Conservation (phyloP, 2,329 filamentous ascomycete species). For the Fusarium nygamai region DNA sequence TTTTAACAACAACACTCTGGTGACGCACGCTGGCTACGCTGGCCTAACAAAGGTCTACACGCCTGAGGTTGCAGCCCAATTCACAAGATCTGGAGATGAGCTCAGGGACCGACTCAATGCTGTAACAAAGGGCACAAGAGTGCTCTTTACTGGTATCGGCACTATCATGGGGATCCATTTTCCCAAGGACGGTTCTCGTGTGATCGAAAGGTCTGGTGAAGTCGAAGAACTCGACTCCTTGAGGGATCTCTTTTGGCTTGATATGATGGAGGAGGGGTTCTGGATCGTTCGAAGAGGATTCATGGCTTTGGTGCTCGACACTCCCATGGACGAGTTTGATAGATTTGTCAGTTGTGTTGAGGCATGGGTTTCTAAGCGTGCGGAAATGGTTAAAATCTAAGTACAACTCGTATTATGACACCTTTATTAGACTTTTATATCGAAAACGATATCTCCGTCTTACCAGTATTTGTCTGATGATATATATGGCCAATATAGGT, state of each 20-base stretch:
- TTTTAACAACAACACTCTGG: slow-evolving; percentile 73
- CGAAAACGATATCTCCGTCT: not conserved
- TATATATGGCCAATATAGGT: not conserved
- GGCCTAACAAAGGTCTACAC: slow-evolving; percentile 51
- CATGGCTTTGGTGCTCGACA: slow-evolving; percentile 53
- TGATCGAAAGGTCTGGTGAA: slow-evolving; percentile 44
- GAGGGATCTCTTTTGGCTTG: slow-evolving; percentile 57
- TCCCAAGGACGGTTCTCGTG: slow-evolving; percentile 41
- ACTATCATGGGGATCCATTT: slow-evolving; percentile 52
- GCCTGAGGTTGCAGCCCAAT: slow-evolving; percentile 43
- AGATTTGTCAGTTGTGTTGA: slow-evolving; percentile 51
- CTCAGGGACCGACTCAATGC: slow-evolving; percentile 46
- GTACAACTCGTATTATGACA: no score
- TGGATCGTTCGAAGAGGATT: slow-evolving; percentile 55
- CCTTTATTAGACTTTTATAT: not conserved
- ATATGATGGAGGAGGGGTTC: slow-evolving; percentile 56
- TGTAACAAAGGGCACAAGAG: slow-evolving; percentile 47
- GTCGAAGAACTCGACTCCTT: slow-evolving; percentile 47
- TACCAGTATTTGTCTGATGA: no score
- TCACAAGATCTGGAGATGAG: slow-evolving; percentile 47
- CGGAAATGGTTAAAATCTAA: slow-evolving; percentile 27
- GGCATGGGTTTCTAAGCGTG: slow-evolving; percentile 47
- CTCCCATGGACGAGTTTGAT: slow-evolving; percentile 52
- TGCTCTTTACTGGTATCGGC: slow-evolving; percentile 52
- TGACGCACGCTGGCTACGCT: slow-evolving; percentile 64